These are phyloP conservation scores for Dioszegia hungarica DNA, from an alignment of 768 basidiomycete genomes.

Conservation along the genomic window DNA sequence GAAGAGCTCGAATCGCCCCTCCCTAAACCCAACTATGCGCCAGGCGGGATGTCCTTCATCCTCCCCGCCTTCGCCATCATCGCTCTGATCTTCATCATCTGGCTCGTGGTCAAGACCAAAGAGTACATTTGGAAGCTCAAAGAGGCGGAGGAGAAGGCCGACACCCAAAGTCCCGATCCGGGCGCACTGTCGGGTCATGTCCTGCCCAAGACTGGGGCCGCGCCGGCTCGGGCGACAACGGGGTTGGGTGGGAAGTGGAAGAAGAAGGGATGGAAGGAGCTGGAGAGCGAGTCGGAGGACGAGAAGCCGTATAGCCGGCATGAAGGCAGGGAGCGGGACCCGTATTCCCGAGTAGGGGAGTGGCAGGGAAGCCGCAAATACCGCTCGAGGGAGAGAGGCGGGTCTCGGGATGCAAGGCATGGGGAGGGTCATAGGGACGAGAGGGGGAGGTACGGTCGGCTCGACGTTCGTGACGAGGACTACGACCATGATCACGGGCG, in stretches of 20 bases:
- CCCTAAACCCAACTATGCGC: slow-evolving; percentile 7
- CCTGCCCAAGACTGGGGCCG: too few relatives aligned
- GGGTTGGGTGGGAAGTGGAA: slow-evolving; percentile 2
- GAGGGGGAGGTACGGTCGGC: slow-evolving; percentile 1
- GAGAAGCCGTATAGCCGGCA: background rate
- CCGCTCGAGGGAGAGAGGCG: slow-evolving; percentile 1
- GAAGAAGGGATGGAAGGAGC: slow-evolving; percentile 9
- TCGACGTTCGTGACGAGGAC: background rate
- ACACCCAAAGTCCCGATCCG: slow-evolving; percentile 1
- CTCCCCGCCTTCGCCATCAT: slow-evolving; percentile 4
- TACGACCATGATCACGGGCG: too few relatives aligned
- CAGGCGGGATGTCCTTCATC: slow-evolving; percentile 7
- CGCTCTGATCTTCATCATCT: slow-evolving; percentile 7
- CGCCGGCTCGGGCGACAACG: background rate
- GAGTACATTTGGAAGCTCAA: slow-evolving; percentile 7
- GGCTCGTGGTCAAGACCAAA: slow-evolving; percentile 2
- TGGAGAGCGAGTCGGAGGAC: background rate
- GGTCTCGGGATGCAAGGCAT: background rate
- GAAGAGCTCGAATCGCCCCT: background rate
- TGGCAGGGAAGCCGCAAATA: slow-evolving; percentile 7
- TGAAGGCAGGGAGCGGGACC: background rate
- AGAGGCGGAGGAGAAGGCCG: slow-evolving; percentile 4
- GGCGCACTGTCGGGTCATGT: background rate
- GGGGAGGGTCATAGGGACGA: background rate
- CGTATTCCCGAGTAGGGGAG: slow-evolving; percentile 1